Base-by-base conservation (phyloP, 495 filamentous ascomycete genomes). In the Mytilinidion resinicola region DNA sequence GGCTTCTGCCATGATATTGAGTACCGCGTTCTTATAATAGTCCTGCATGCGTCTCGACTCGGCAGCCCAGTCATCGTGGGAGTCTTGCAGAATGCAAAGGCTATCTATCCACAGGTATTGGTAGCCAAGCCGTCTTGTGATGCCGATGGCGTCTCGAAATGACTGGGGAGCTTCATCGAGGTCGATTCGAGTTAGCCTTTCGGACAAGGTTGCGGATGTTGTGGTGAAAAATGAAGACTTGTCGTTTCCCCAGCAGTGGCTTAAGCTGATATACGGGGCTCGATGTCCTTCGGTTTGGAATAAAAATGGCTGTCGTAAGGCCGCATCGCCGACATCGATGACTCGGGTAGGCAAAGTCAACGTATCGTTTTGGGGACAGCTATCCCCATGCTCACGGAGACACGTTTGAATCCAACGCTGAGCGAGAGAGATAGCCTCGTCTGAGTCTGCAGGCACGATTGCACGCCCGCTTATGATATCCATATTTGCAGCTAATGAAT, bases 71-170 rank as follows among this genome's bases (percentile, higher is more conserved):
- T 51, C 48, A 20, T 30, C 48, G 15, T 7, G 14, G 1, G 48
- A 51, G 34, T 51, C 48, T 51, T 51, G 48, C 4, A 51, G 17
- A 15, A 51, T 51, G 34, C 48, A 51, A 0, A 51, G 48, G 0
- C 9, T 9, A 36, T 51, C 48, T 10, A 51, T 51, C 48, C 48
- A 51, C 0, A 51, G 8, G 19, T 51, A 51, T 51, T n/a, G 21
- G 15, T 21, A n/a, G 19, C 48, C 48, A 8, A 51, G 34, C 9
- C 21, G 34, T 9, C 34, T 19, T 15, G 48, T 51, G 10, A 51
- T 36, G 34, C 44, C 3, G 9, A 54, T 39, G n/a, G 38, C 51
- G n/a, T 54, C 51, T 49, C 9, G 36, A 17, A 54, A 54, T 25
- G 51, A 49, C 38, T 20, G 42, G 8, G 51, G 38, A n/a, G 30